Evolutionary conservation across 2,329 filamentous ascomycete species (phyloP).

Genomic region (Botryotinia convoluta): DNA sequence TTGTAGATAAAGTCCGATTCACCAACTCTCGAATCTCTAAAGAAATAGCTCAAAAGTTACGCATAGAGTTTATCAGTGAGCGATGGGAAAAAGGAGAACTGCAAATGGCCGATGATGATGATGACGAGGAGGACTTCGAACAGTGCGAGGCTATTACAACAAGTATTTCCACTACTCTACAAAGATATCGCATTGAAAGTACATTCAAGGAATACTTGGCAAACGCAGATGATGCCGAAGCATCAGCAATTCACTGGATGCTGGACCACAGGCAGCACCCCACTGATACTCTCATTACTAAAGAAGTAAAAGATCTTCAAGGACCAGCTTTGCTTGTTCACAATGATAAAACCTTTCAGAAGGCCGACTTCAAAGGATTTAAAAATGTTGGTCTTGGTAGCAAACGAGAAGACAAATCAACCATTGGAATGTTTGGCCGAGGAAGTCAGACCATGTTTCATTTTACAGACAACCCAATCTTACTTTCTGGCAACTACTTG

Average conservation of each 20-base stretch:
- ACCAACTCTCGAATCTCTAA: constrained; percentile 32
- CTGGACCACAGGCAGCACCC: constrained; percentile 33
- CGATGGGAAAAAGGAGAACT: constrained; percentile 27
- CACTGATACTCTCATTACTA: constrained; percentile 29
- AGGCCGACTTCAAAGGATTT: constrained; percentile 38
- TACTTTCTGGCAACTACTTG: constrained; percentile 37
- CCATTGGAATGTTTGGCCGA: constrained; percentile 40
- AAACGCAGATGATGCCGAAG: constrained; percentile 39
- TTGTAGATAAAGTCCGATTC: constrained; percentile 23
- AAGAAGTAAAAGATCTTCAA: constrained; percentile 32
- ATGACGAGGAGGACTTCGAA: constrained; percentile 38
- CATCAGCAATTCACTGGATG: constrained; percentile 37
- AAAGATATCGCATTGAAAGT: no score
- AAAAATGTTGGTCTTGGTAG: constrained; percentile 39
- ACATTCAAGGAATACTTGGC: constrained; percentile 41
- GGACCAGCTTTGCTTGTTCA: constrained; percentile 38
- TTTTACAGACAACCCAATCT: constrained; percentile 39
- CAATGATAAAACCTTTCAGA: constrained; percentile 38
- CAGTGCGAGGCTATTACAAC: constrained; percentile 37
- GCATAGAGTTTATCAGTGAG: no score
- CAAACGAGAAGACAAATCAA: constrained; percentile 33
- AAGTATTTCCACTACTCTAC: constrained; percentile 38
- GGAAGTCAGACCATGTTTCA: constrained; percentile 42
- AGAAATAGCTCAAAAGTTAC: no score
- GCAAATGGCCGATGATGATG: constrained; percentile 29